Conservation (phyloP, 495 filamentous ascomycete species). For the Xanthoparmelia taractica region DNA sequence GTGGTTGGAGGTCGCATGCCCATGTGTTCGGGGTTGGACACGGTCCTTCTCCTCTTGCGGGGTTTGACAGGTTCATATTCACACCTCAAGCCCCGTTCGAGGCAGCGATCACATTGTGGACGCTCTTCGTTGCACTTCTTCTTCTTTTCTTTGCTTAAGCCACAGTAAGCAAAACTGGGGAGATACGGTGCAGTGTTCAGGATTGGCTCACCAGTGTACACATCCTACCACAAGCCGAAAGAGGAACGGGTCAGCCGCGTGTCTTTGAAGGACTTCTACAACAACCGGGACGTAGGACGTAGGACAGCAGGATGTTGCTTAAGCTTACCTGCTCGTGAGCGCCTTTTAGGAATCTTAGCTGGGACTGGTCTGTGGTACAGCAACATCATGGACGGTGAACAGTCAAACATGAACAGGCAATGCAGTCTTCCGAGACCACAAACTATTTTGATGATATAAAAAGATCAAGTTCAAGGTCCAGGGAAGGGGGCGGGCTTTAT, state of each 20-base stretch:
- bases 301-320: background rate
- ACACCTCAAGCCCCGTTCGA: slow-evolving; percentile 45
- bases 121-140: slow-evolving; percentile 59
- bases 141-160: slow-evolving; percentile 50
- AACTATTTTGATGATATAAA: slow-evolving; percentile 1
- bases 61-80: slow-evolving; percentile 51
- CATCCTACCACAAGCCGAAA: slow-evolving; percentile 39
- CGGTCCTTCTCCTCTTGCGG: slow-evolving; percentile 44
- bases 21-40: slow-evolving; percentile 28
- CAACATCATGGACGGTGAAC: slow-evolving; percentile 40
- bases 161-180: slow-evolving; percentile 3
- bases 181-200: slow-evolving; percentile 8
- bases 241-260: slow-evolving; percentile 16
- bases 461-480: slow-evolving; percentile 7
- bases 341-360: slow-evolving; percentile 52
- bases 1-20: slow-evolving; percentile 28
- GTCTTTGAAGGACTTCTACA: background rate
- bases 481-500: slow-evolving; percentile 21
- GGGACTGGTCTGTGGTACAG: slow-evolving; percentile 50
- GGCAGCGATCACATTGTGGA: slow-evolving; percentile 50
- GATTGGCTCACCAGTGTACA: slow-evolving; percentile 46
- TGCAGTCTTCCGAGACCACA: slow-evolving; percentile 16
- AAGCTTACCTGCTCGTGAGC: slow-evolving; percentile 53
- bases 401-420: slow-evolving; percentile 23
- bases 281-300: background rate